Conservation (phyloP, 169 alveolate genomes). For the Cryptosporidium canis region DNA sequence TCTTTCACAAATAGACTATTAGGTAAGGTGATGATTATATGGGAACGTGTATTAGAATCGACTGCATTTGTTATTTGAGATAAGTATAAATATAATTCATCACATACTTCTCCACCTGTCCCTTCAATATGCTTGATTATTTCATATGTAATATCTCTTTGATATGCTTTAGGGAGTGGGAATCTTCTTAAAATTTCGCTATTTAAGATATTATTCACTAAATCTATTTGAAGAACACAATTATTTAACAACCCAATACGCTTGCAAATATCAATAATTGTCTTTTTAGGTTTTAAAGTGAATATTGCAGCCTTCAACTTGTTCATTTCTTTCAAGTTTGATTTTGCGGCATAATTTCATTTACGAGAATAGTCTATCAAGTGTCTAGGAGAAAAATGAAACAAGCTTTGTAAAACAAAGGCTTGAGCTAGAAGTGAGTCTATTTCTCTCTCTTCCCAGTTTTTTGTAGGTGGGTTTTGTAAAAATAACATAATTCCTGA, state of each 20-base stretch:
- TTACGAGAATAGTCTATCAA: slow-evolving; percentile 40
- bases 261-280: neutral
- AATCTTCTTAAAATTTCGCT: slow-evolving; percentile 6
- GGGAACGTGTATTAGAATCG: neutral
- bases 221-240: neutral
- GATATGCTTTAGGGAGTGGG: slow-evolving; percentile 27
- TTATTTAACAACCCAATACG: neutral
- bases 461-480: slow-evolving; percentile 88
- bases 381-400: slow-evolving; percentile 81
- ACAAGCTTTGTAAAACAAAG: slow-evolving; percentile 78
- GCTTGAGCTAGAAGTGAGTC: slow-evolving; percentile 91
- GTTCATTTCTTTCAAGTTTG: neutral
- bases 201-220: neutral
- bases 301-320: neutral
- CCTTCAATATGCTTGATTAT: slow-evolving; percentile 10
- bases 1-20: neutral
- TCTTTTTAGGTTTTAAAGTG: slow-evolving; percentile 6
- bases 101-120: neutral
- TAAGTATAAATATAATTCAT: neutral
- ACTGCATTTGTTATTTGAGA: neutral
- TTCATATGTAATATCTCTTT: neutral
- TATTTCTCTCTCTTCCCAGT: slow-evolving; percentile 88
- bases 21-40: neutral
- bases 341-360: neutral
- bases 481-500: slow-evolving; percentile 86